Evolutionary conservation across 177 flowering plant species (phyloP), one percentile per base, ranked within the genome.

Genomic region (Vitis hybrid): DNA sequence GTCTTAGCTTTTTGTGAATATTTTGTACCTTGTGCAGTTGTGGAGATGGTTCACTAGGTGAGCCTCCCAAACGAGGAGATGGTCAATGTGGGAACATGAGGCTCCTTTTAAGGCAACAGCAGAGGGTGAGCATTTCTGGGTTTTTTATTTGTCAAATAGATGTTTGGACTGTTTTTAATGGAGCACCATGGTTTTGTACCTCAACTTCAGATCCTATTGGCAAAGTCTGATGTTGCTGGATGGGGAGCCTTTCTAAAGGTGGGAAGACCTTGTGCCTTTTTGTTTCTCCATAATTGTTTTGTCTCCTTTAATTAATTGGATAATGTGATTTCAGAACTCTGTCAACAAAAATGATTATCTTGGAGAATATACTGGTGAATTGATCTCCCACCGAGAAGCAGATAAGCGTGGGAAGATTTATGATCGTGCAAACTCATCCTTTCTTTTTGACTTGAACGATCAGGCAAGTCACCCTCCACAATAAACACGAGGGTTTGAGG

Each of bases 181-280:
- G 14, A 39, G 29, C 8, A 5, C 22, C 49, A 49, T 22, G 19
- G 3, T n/a, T 60, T 33, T 64, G 21, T 45, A 10, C 14, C 65
- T 61, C 21, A 21, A 10, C 15, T 65, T 68, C 85, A 96, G 99
- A 85, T 96, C 68, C 88, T 96, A 57, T 71, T 96, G 81, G 90
- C 85, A 14, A 92, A 85, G 76, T 96, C 99, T 65, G 88, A 92
- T 77, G 90, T 94, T 83, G 92, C 98, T 66, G 99, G 99, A 77
- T 96, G 99, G 99, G 99, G 99, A 70, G 99, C 99, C 66, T 96
- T 94, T 74, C 51, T 94, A 49, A 94, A 94, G 97, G 99, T 95
- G 50, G 3, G 65, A 70, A 60, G 18, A n/a, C 16, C 21, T 3
- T 12, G 26, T 13, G n/a, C 7, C 19, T 31, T 51, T 62, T 8